A percentile compares a stretch with the other conserved stretches of the same genome.
Evolutionary conservation across 495 filamentous ascomycete species (phyloP).

Genomic region (Lepraria neglecta): DNA sequence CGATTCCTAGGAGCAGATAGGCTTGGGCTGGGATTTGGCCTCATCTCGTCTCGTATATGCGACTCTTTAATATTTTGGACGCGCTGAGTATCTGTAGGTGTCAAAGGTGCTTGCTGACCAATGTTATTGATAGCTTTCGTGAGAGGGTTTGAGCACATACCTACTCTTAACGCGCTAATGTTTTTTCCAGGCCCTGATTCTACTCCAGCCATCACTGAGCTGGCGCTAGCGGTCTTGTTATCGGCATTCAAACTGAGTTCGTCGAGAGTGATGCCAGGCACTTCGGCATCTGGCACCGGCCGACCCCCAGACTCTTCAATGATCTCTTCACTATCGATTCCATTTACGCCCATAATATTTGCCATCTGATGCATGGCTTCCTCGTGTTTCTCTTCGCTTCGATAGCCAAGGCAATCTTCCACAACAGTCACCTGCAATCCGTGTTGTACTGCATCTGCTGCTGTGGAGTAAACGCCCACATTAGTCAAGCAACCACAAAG

Average conservation of each 20-base stretch:
- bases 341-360: constrained; percentile 66
- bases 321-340: constrained; percentile 53
- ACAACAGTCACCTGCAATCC: constrained; percentile 80
- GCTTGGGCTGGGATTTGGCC: background rate
- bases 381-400: constrained; percentile 63
- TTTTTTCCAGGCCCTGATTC: background rate
- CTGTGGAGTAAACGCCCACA: constrained; percentile 85
- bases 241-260: constrained; percentile 19
- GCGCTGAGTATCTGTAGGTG: background rate
- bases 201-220: background rate
- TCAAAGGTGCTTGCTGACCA: constrained; percentile 12
- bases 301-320: constrained; percentile 39
- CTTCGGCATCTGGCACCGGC: constrained; percentile 32
- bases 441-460: constrained; percentile 79
- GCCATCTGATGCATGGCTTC: constrained; percentile 70
- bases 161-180: background rate
- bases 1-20: constrained; percentile 11
- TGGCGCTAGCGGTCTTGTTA: background rate
- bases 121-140: background rate
- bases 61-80: background rate
- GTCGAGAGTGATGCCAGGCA: constrained; percentile 28
- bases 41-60: background rate
- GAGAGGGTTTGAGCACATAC: background rate
- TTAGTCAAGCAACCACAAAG: constrained; percentile 88
- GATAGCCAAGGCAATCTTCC: constrained; percentile 85